Evolutionary conservation across 164 flowering plant genomes (phyloP).

Genomic region (Tetracentron sinense): DNA sequence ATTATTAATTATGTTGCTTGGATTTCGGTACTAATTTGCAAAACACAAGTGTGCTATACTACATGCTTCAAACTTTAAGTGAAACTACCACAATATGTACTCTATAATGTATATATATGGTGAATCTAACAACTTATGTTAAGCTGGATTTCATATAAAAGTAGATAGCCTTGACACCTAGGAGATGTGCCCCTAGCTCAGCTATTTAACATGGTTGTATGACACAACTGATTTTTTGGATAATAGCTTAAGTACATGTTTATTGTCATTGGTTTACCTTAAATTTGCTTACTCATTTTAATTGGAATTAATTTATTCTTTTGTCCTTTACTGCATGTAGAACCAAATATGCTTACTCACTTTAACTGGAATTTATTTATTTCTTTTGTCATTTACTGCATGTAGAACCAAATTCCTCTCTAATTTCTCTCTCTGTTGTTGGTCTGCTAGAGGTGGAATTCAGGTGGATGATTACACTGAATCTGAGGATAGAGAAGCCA

Average conservation of each 20-base stretch:
- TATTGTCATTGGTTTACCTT: neutral
- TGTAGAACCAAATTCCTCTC: neutral
- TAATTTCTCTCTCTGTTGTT: conserved; percentile 2
- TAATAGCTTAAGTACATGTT: neutral
- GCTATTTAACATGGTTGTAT: neutral
- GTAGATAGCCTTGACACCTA: neutral
- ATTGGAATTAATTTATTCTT: neutral
- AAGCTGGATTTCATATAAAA: neutral
- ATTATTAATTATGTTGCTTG: neutral
- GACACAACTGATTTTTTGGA: neutral
- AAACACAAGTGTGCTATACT: neutral
- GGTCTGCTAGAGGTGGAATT: conserved; percentile 5
- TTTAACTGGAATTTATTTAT: neutral
- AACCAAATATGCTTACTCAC: neutral
- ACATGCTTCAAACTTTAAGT: neutral
- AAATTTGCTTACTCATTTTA: neutral
- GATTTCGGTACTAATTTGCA: neutral
- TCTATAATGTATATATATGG: neutral
- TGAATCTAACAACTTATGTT: too few relatives aligned
- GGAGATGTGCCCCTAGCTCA: too few relatives aligned
- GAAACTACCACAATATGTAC: too few relatives aligned
- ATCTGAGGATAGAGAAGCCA: conserved; percentile 25
- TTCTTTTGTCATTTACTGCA: conserved; percentile 1
- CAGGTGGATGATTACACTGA: conserved; percentile 9
- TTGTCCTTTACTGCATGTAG: too few relatives aligned